Evolutionary conservation across 139 green algal species (phyloP).

Genomic region (Auxenochlorella protothecoides): DNA sequence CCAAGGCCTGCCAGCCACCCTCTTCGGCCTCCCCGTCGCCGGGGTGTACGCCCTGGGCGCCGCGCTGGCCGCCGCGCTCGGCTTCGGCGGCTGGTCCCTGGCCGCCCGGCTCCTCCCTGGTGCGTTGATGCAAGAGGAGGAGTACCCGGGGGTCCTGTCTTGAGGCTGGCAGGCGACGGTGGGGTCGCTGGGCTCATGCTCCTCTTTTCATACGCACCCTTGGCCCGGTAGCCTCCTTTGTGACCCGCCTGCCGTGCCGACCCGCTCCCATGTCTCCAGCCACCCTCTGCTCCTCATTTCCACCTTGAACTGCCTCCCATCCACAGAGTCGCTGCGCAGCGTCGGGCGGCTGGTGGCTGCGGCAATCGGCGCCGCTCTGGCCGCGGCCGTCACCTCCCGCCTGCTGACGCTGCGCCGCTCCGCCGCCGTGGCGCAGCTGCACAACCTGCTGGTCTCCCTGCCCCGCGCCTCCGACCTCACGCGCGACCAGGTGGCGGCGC

Average conservation of each 20-base stretch:
- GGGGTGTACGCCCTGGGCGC: conserved; percentile 51
- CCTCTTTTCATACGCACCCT: too few species aligned
- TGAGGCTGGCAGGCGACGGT: too few species aligned
- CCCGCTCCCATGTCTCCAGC: too few species aligned
- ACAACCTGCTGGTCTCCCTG: conserved; percentile 63
- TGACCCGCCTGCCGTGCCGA: too few species aligned
- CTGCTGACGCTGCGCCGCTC: conserved; percentile 49
- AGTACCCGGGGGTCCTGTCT: too few species aligned
- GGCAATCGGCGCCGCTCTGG: conserved; percentile 31
- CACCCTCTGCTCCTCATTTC: too few species aligned
- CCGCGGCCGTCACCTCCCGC: conserved; percentile 21
- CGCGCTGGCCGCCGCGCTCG: conserved; percentile 31
- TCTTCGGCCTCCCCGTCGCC: conserved; percentile 41
- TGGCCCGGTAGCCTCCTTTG: too few species aligned
- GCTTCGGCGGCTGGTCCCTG: conserved; percentile 26
- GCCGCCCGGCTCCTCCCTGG: conserved; percentile 8
- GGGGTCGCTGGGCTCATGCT: too few species aligned
- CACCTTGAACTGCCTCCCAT: too few species aligned
- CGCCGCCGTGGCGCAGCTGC: conserved; percentile 56
- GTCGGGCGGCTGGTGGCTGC: conserved; percentile 24
- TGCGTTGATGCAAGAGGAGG: too few species aligned
- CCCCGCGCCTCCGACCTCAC: conserved; percentile 43
- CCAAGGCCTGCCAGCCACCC: conserved; percentile 39
- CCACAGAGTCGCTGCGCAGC: conserved; percentile 28
- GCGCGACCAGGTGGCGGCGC: conserved; percentile 28